Conservation (phyloP, 2,329 filamentous ascomycete species). For the Fusarium pseudograminearum region DNA sequence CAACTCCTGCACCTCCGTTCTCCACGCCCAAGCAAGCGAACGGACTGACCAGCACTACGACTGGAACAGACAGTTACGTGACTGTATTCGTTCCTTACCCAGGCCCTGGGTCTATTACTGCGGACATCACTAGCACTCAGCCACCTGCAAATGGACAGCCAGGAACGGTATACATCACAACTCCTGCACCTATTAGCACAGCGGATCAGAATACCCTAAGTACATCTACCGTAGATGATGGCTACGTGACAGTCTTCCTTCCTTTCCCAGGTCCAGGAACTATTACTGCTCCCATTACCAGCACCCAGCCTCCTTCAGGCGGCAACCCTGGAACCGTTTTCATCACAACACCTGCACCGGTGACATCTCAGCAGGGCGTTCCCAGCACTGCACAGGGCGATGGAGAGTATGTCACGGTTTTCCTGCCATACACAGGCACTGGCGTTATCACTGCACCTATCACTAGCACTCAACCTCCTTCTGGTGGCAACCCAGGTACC, state of each 20-base stretch:
- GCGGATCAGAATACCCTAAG: background rate
- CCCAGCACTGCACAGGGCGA: background rate
- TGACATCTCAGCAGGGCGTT: background rate
- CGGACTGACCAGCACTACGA: slow-evolving; percentile 5
- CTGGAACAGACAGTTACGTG: slow-evolving; percentile 10
- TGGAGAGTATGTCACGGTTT: slow-evolving; percentile 23
- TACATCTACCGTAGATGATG: slow-evolving; percentile 10
- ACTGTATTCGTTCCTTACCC: slow-evolving; percentile 17
- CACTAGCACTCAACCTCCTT: slow-evolving; percentile 25
- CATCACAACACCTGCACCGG: slow-evolving; percentile 17
- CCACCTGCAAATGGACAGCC: slow-evolving; percentile 9
- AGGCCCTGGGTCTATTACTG: slow-evolving; percentile 15
- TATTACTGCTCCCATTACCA: slow-evolving; percentile 20
- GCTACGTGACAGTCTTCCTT: slow-evolving; percentile 24
- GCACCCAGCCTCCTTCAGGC: background rate
- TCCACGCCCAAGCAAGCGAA: slow-evolving; percentile 3
- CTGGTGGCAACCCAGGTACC: slow-evolving; percentile 23
- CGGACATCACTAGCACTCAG: slow-evolving; percentile 12
- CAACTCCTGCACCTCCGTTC: slow-evolving; percentile 1
- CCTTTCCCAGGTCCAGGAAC: slow-evolving; percentile 14
- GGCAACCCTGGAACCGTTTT: slow-evolving; percentile 24
- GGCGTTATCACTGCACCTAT: slow-evolving; percentile 32
- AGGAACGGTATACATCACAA: slow-evolving; percentile 25
- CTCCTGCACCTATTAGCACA: background rate
- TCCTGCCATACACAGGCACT: slow-evolving; percentile 24